Conservation (phyloP, 305 asterid genomes). For the Fraxinus angustifolia region DNA sequence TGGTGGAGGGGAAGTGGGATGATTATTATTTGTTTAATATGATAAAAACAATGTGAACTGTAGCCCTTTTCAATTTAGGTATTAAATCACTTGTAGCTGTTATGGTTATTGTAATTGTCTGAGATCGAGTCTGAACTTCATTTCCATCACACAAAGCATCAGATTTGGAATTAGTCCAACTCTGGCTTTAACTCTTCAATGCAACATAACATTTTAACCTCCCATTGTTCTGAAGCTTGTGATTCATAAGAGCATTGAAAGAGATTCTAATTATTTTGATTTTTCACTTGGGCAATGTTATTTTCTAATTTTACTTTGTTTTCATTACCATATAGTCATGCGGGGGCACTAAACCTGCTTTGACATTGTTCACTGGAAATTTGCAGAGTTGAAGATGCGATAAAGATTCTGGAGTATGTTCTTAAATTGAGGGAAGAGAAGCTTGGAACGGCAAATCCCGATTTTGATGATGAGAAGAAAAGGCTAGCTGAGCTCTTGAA, state of each 20-base stretch:
- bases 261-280: background rate
- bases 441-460: conserved; percentile 96
- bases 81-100: background rate
- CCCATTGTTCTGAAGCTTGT: background rate
- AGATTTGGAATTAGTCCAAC: background rate
- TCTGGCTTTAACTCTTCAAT: background rate
- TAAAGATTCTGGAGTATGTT: conserved; percentile 88
- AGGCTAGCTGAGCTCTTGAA: conserved; percentile 88
- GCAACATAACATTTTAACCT: background rate
- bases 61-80: background rate
- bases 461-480: conserved; percentile 95
- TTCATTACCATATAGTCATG: background rate
- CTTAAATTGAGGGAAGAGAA: conserved; percentile 97
- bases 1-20: background rate
- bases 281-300: background rate
- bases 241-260: background rate
- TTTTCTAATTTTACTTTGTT: background rate
- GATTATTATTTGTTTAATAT: background rate
- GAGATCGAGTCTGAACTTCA: background rate
- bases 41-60: background rate
- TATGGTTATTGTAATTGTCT: background rate
- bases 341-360: background rate
- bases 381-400: conserved; percentile 91
- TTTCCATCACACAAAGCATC: background rate
- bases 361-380: background rate